Conservation (phyloP, 2,329 filamentous ascomycete species). For the Fusarium odoratissimum region DNA sequence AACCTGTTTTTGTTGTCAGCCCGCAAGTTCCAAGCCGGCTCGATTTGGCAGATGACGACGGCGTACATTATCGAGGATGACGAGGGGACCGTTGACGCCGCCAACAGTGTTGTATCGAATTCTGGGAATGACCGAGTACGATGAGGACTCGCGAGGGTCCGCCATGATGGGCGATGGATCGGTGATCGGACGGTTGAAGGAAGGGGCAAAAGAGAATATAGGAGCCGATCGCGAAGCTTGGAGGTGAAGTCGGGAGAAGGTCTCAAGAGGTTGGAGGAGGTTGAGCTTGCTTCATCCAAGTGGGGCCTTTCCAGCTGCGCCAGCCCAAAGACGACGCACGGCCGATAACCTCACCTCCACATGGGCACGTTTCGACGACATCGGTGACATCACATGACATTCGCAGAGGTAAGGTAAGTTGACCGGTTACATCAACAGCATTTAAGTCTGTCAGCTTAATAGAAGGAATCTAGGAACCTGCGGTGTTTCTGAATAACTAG, state of each 20-base stretch:
- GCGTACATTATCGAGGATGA: conserved; percentile 92
- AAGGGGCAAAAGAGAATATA: conserved; percentile 27
- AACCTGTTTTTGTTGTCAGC: conserved; percentile 69
- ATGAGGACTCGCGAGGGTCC: conserved; percentile 69
- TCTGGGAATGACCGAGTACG: conserved; percentile 69
- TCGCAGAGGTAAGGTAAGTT: not conserved
- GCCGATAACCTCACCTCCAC: conserved; percentile 40
- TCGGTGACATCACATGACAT: conserved; percentile 56
- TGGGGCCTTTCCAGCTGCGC: conserved; percentile 48
- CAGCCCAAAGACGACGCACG: conserved; percentile 45
- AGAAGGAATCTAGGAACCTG: not conserved
- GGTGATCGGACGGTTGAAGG: conserved; percentile 29
- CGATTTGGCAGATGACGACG: conserved; percentile 6
- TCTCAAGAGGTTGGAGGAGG: conserved; percentile 53
- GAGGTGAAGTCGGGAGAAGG: conserved; percentile 42
- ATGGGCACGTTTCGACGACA: conserved; percentile 14
- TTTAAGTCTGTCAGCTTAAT: not conserved
- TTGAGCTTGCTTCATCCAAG: conserved; percentile 54
- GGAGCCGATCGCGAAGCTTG: conserved; percentile 38
- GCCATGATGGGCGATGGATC: conserved; percentile 56
- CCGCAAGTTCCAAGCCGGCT: conserved; percentile 14
- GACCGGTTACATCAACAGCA: not conserved
- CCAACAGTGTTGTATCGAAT: conserved; percentile 98
- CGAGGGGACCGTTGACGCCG: conserved; percentile 96
- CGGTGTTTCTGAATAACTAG: not conserved